These are phyloP conservation scores for Plenodomus biglobosus DNA, from an alignment of 2,329 filamentous ascomycete genomes.

Conservation along the genomic window DNA sequence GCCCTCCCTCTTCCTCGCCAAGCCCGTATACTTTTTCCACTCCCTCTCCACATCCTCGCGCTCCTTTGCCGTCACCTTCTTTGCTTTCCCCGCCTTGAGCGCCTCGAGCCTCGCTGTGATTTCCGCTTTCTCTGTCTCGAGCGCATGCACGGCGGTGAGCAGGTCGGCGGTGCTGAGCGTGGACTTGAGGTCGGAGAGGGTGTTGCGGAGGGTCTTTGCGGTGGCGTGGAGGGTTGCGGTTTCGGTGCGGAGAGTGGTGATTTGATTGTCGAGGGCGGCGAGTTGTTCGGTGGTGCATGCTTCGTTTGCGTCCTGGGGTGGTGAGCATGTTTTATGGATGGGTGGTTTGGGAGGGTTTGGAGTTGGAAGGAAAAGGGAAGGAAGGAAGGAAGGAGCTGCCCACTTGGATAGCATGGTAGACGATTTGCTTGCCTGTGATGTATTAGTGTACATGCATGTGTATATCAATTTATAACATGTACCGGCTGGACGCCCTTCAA, in stretches of 20 bases:
- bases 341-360: no score
- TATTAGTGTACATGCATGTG: neutral
- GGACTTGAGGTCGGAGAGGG: slow-evolving; percentile 50
- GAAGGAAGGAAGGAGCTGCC: neutral
- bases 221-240: slow-evolving; percentile 49
- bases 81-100: slow-evolving; percentile 46
- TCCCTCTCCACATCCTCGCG: slow-evolving; percentile 50
- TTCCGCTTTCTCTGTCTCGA: slow-evolving; percentile 50
- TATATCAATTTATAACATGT: slow-evolving; percentile 9
- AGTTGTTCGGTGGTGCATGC: slow-evolving; percentile 53
- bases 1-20: slow-evolving; percentile 48
- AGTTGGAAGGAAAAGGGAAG: neutral
- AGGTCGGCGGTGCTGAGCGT: slow-evolving; percentile 57
- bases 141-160: slow-evolving; percentile 44
- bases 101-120: slow-evolving; percentile 47
- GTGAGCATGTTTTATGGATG: neutral
- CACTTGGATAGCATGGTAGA: slow-evolving; percentile 60
- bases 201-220: slow-evolving; percentile 54
- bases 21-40: slow-evolving; percentile 48
- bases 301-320: slow-evolving; percentile 52
- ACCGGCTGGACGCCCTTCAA: slow-evolving; percentile 61
- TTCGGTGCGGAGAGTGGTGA: slow-evolving; percentile 49
- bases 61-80: slow-evolving; percentile 54
- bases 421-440: slow-evolving; percentile 60
- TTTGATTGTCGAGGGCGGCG: slow-evolving; percentile 52